Conservation (phyloP, 2,329 filamentous ascomycete genomes). For the Aureobasidium zeae region DNA sequence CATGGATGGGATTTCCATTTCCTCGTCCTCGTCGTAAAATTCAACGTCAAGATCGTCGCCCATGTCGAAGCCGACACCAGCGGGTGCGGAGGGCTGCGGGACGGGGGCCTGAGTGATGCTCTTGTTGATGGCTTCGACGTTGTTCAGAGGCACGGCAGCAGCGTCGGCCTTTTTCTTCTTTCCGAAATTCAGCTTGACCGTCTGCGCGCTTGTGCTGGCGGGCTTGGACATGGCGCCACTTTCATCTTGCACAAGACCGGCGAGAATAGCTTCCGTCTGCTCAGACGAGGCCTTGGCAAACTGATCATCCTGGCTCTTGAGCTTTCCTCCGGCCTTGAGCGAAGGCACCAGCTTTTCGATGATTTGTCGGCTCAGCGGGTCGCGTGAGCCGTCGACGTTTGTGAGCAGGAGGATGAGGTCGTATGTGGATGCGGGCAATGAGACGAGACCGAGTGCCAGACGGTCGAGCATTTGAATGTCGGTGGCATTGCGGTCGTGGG, state of each 20-base stretch:
- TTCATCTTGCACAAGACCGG: conserved; percentile 58
- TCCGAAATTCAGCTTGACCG: conserved; percentile 49
- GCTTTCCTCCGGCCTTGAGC: conserved; percentile 58
- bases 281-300: conserved; percentile 44
- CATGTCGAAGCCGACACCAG: conserved; percentile 59
- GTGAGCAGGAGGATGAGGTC: conserved; percentile 76
- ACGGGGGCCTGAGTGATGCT: conserved; percentile 30
- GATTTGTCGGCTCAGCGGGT: conserved; percentile 59
- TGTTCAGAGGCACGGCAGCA: conserved; percentile 30
- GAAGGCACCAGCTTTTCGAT: conserved; percentile 60
- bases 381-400: conserved; percentile 59
- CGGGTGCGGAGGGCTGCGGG: conserved; percentile 41
- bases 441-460: conserved; percentile 68
- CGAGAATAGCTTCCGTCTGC: conserved; percentile 71
- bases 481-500: conserved; percentile 64
- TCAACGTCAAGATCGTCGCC: conserved; percentile 51
- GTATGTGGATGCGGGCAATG: conserved; percentile 68
- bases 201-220: conserved; percentile 23
- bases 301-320: conserved; percentile 60
- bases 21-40: conserved; percentile 28
- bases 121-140: conserved; percentile 28
- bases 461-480: conserved; percentile 98
- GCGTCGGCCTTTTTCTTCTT: conserved; percentile 44
- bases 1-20: conserved; percentile 28
- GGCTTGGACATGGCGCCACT: conserved; percentile 61